phyloP scores from a whole-genome alignment of 1,139 yeast genomes.

The Eremothecium coryli region DNA sequence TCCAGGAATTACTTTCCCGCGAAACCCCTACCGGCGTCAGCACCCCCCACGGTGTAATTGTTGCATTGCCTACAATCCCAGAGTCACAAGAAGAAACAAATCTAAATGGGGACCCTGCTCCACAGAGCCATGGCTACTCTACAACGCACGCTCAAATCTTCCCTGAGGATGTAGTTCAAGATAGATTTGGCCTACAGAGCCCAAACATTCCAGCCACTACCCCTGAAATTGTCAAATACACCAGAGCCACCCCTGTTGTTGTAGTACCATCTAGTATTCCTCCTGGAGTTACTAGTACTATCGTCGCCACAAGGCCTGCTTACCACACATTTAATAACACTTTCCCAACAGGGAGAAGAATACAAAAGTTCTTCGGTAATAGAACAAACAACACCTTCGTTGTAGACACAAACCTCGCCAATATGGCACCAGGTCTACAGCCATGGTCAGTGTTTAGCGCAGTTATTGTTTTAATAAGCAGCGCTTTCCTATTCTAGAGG shows the following conservation, averaged over 20 bases:
- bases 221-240: background rate
- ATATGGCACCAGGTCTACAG: slow-evolving; percentile 1
- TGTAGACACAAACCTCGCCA: slow-evolving; percentile 2
- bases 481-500: slow-evolving; percentile 6
- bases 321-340: slow-evolving; percentile 3
- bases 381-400: slow-evolving; percentile 2
- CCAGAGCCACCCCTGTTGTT: slow-evolving; percentile 1
- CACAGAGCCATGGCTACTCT: no score
- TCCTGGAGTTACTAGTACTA: slow-evolving; percentile 1
- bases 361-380: slow-evolving; percentile 2
- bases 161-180: no score
- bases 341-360: slow-evolving; percentile 3
- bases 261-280: background rate
- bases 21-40: no score
- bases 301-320: background rate
- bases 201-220: no score
- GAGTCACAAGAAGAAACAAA: no score
- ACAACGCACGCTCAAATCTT: no score
- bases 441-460: slow-evolving; percentile 10
- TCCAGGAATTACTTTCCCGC: no score
- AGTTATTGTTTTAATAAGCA: slow-evolving; percentile 7
- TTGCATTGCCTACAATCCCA: no score
- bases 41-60: no score
- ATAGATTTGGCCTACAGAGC: no score
- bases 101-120: no score